Conservation (phyloP, 208 protist genomes). For the Acanthamoeba culbertsoni region DNA sequence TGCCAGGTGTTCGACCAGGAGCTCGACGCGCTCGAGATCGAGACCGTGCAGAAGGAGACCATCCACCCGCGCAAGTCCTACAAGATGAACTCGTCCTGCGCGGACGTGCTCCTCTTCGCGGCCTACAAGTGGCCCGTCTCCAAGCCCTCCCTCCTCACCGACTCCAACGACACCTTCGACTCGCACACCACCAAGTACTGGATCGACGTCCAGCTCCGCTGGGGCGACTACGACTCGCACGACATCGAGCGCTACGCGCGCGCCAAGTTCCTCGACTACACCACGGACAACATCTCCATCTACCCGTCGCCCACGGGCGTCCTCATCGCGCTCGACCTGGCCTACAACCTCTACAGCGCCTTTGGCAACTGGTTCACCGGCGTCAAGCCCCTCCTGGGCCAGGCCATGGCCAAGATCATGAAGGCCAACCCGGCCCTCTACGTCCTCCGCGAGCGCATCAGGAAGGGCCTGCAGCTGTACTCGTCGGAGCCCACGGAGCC, state of each 20-base stretch:
- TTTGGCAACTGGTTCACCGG: constrained; percentile 99
- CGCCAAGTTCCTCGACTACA: constrained; percentile 99
- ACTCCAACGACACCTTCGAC: constrained; percentile 90
- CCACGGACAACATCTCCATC: constrained; percentile 95
- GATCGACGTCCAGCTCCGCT: constrained; percentile 99
- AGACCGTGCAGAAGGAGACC: constrained; percentile 99
- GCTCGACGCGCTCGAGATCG: constrained; percentile 97
- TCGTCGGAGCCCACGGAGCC: constrained; percentile 99
- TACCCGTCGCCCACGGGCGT: constrained; percentile 99
- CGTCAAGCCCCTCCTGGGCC: constrained; percentile 96
- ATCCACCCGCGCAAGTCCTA: constrained; percentile 98
- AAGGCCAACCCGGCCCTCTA: constrained; percentile 99
- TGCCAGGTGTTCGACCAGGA: constrained; percentile 95
- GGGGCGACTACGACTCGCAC: constrained; percentile 94
- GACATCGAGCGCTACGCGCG: constrained; percentile 99
- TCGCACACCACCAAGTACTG: constrained; percentile 97
- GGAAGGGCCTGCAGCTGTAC: constrained; percentile 99
- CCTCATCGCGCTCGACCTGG: constrained; percentile 98
- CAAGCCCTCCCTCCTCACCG: constrained; percentile 93
- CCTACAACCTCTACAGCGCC: constrained; percentile 98
- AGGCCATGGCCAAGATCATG: constrained; percentile 99
- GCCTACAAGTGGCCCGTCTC: constrained; percentile 95
- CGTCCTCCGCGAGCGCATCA: constrained; percentile 98
- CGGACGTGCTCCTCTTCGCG: constrained; percentile 94
- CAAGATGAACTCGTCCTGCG: constrained; percentile 98